Evolutionary conservation across 169 alveolate species (phyloP), one percentile per base, ranked within the genome.

Genomic region (Babesia sp.): DNA sequence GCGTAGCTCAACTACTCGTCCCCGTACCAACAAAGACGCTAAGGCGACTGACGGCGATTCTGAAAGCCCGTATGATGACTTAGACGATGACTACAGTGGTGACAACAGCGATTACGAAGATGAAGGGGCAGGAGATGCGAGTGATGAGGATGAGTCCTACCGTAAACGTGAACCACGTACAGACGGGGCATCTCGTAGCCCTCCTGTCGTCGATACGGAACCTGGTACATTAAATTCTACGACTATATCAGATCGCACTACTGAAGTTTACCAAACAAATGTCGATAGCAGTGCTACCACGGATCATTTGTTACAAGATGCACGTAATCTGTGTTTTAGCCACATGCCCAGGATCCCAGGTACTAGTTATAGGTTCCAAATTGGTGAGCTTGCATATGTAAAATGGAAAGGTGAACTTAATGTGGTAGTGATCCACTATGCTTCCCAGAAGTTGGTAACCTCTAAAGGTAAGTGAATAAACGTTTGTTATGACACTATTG

Each of bases 311-410:
- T 28, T 44, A 48, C 71, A 69, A 37, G 86, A 78, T 71, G 67
- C 63, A 6, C 64, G 48, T 53, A 78, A 78, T 53, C 54, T 78
- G 55, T 68, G 50, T 55, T 78, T 29, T 24, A 78, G 86, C 56
- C 86, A 78, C 59, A 61, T 78, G 51, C 86, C 86, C 6, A 36
- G 72, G 67, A n/a, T 54, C 18, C 7, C 68, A 24, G 70, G 77
- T 0, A 78, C 79, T 6, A 39, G 22, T 26, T 78, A 68, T 56
- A 46, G 83, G 36, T 80, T 80, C 63, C 64, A 69, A 56, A 70
- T 80, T 14, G 88, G 88, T 9, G 88, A 80, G 33, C 36, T 80
- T 36, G 83, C 79, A 18, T 80, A 71, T 45, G 46, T 56, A 20
- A 59, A 71, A 20, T 71, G 83, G 88, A 51, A 50, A 3, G 83